Base-by-base conservation (phyloP, 176 grass and related monocot species). In the Luzula sylvatica region DNA sequence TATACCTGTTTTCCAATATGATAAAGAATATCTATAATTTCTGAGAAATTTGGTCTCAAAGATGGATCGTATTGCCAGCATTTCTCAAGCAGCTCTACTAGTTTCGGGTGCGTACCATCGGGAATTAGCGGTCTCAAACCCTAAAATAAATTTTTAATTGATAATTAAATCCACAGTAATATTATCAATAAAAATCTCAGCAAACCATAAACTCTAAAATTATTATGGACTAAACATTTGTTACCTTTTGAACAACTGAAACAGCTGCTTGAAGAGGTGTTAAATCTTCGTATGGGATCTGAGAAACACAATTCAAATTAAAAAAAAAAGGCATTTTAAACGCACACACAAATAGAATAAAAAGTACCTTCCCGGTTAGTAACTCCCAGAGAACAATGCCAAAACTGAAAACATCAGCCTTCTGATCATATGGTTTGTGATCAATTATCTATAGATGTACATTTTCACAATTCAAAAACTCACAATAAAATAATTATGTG, bases 261-360 rank as follows among this genome's bases (percentile, higher is more conserved):
- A 92, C 76, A 12, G 87, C 87, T 50, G 87, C 81, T 65, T 92
- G 87, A 51, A 92, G 69, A 50, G 87, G 87, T 26, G 87, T 92
- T 63, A 92, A 65, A 8, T 92, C 75, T 78, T 85, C 76, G 23
- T 93, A 85, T 41, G 87, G 87, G 77, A 92, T 65, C 87, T 92
- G 65, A 55, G 20, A 76, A 30, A 58, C 11, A 30, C 14, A 42
- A 67, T 11, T 35, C 0, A 29, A 20, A 64, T 26, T 26, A 21
- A 64, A 24, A 26, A n/a, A 3, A 64, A 26, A 13, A 25, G 47
- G 3, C 17, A 20, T 64, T 4, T 35, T 35, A 11, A 64, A 8
- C 29, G 21, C 8, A 46, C 15, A 12, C 42, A 5, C 42, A 46
- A 35, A 35, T 35, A 35, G 9, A 7, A 35, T 35, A 35, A 17